A percentile compares a stretch with the other conserved stretches of the same genome.
Conservation (phyloP, 2,329 filamentous ascomycete species). For the Pseudogymnoascus sp. region DNA sequence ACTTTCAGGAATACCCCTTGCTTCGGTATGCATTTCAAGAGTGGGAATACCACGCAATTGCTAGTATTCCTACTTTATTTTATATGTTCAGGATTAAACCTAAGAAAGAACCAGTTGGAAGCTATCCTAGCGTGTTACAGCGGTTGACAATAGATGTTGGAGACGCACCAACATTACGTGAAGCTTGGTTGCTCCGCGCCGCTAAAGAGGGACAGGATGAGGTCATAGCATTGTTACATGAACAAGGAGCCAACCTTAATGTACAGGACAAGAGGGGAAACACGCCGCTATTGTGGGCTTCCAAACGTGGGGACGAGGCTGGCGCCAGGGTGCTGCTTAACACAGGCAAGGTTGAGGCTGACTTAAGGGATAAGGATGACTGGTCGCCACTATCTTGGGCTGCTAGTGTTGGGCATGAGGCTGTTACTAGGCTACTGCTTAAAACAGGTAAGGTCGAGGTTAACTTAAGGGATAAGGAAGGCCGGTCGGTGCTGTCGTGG, state of each 20-base stretch:
- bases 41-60: not conserved
- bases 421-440: too few species aligned
- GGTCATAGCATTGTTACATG: not conserved
- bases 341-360: not conserved
- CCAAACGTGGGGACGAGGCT: too few species aligned
- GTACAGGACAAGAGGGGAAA: too few species aligned
- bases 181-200: not conserved
- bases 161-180: not conserved
- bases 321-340: too few species aligned
- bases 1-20: not conserved
- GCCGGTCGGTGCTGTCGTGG: not conserved
- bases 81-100: not conserved
- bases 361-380: not conserved
- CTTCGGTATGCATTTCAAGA: not conserved
- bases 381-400: too few species aligned
- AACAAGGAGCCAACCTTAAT: not conserved
- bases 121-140: not conserved
- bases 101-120: not conserved
- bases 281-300: not conserved
- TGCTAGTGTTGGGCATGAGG: too few species aligned
- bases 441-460: too few species aligned
- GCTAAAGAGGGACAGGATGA: not conserved
- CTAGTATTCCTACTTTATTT: not conserved
- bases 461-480: not conserved
- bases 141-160: not conserved